Percentiles rank a stretch among this genome's conserved stretches.
phyloP scores from a whole-genome alignment of 495 filamentous ascomycete species.

The Apiosordaria backusii region DNA sequence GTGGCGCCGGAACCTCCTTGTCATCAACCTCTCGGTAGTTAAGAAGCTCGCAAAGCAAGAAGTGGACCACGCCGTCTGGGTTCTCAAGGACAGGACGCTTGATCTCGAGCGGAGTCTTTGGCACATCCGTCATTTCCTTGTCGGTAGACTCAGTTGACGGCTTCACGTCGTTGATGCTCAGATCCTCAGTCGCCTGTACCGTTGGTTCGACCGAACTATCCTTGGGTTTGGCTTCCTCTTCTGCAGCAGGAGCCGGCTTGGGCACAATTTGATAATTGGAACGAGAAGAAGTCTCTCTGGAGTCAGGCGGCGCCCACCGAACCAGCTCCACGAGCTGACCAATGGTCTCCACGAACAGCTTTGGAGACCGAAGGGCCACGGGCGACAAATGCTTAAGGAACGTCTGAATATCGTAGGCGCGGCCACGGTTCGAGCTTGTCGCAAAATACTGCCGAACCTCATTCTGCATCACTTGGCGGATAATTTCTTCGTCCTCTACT shows the following conservation, averaged over 20 bases:
- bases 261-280: constrained; percentile 23
- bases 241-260: constrained; percentile 35
- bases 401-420: constrained; percentile 62
- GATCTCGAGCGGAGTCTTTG: constrained; percentile 58
- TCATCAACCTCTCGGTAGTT: constrained; percentile 91
- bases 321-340: constrained; percentile 78
- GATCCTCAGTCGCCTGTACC: constrained; percentile 55
- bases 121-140: constrained; percentile 56
- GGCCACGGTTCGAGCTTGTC: constrained; percentile 49
- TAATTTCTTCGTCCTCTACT: constrained; percentile 85
- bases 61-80: constrained; percentile 93
- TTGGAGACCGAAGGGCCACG: constrained; percentile 76
- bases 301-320: constrained; percentile 46
- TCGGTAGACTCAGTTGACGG: constrained; percentile 49
- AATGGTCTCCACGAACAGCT: constrained; percentile 85
- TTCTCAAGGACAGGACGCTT: constrained; percentile 87
- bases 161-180: constrained; percentile 52
- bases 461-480: constrained; percentile 87
- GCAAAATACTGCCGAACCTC: constrained; percentile 79
- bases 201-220: constrained; percentile 39
- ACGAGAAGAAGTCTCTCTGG: constrained; percentile 44
- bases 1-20: constrained; percentile 52
- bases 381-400: constrained; percentile 79
- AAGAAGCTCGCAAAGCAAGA: constrained; percentile 87
- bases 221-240: constrained; percentile 31